A percentile compares a stretch with the other conserved stretches of the same genome.
phyloP scores from a whole-genome alignment of 1,284 basidiomycete species.

The Cutaneotrichosporon spelunceum region DNA sequence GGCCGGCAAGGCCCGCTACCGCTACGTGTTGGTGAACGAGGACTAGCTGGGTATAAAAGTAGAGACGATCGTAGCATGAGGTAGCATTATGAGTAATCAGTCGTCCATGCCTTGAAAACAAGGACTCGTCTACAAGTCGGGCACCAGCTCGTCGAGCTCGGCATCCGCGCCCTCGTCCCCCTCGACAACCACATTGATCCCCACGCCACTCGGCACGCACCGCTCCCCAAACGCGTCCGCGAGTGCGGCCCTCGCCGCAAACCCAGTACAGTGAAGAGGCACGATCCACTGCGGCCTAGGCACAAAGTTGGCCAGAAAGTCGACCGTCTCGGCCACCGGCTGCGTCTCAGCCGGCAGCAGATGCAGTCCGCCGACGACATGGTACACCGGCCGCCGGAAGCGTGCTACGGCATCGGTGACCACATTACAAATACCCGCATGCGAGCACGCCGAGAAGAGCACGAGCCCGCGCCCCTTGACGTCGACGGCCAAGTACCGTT shows the following conservation, averaged over 20 bases:
- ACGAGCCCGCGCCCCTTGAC: slow-evolving; percentile 73
- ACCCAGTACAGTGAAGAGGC: slow-evolving; percentile 79
- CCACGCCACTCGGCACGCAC: slow-evolving; percentile 66
- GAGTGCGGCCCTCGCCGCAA: slow-evolving; percentile 66
- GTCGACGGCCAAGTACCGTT: slow-evolving; percentile 71
- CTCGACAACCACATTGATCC: slow-evolving; percentile 59
- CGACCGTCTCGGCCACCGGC: slow-evolving; percentile 66
- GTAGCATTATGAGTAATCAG: too few species aligned
- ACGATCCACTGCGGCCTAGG: slow-evolving; percentile 68
- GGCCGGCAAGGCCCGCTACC: slow-evolving; percentile 53
- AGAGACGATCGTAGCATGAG: not conserved
- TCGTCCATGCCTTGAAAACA: too few species aligned
- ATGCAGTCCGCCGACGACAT: slow-evolving; percentile 78
- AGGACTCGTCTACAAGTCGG: not conserved
- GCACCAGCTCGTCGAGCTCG: slow-evolving; percentile 19
- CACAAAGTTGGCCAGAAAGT: slow-evolving; percentile 62
- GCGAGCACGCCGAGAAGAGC: slow-evolving; percentile 78
- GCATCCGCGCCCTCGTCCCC: slow-evolving; percentile 38
- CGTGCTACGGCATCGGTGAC: slow-evolving; percentile 62
- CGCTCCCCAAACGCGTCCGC: slow-evolving; percentile 65
- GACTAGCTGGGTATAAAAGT: not conserved
- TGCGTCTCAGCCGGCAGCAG: slow-evolving; percentile 63
- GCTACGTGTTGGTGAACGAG: slow-evolving; percentile 54
- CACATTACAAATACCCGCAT: slow-evolving; percentile 80
- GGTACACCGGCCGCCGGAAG: slow-evolving; percentile 68